These are phyloP conservation scores for Tilletia setariae DNA, from an alignment of 1,284 basidiomycete genomes.

Conservation along the genomic window DNA sequence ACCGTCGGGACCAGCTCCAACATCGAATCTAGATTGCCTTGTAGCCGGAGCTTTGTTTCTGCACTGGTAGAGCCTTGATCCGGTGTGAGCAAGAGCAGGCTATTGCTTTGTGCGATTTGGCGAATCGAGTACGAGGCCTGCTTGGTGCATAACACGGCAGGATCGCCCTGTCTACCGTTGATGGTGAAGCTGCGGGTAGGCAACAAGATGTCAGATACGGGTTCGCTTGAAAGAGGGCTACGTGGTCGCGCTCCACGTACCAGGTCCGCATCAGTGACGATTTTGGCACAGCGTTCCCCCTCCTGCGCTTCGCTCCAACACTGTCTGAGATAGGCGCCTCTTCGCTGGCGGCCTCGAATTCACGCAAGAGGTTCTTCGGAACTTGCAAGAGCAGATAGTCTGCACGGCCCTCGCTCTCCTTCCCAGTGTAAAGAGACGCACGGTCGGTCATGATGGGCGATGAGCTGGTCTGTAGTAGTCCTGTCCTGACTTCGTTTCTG, in stretches of 20 bases:
- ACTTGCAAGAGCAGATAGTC: slow-evolving; percentile 6
- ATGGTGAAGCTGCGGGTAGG: slow-evolving; percentile 30
- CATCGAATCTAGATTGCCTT: slow-evolving; percentile 36
- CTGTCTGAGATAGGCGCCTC: background rate
- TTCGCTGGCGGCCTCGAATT: background rate
- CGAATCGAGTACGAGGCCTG: slow-evolving; percentile 42
- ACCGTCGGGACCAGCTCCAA: slow-evolving; percentile 43
- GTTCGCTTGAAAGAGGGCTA: too few species aligned
- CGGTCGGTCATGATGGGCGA: too few species aligned
- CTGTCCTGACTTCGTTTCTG: too few species aligned
- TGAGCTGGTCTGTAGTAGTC: too few species aligned
- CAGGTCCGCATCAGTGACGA: too few species aligned
- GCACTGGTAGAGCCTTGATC: background rate
- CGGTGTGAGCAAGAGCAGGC: slow-evolving; percentile 38
- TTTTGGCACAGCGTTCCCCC: background rate
- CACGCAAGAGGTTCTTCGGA: background rate
- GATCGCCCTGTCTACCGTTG: slow-evolving; percentile 45
- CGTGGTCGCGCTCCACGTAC: too few species aligned
- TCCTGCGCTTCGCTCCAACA: background rate
- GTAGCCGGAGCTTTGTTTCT: slow-evolving; percentile 26
- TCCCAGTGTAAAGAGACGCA: too few species aligned
- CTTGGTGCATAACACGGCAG: slow-evolving; percentile 45
- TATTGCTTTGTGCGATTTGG: slow-evolving; percentile 47
- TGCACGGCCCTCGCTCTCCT: too few species aligned
- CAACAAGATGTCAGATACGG: too few species aligned